These are phyloP conservation scores for Talaromyces sp. DNA, from an alignment of 2,329 filamentous ascomycete species.

Conservation along the genomic window DNA sequence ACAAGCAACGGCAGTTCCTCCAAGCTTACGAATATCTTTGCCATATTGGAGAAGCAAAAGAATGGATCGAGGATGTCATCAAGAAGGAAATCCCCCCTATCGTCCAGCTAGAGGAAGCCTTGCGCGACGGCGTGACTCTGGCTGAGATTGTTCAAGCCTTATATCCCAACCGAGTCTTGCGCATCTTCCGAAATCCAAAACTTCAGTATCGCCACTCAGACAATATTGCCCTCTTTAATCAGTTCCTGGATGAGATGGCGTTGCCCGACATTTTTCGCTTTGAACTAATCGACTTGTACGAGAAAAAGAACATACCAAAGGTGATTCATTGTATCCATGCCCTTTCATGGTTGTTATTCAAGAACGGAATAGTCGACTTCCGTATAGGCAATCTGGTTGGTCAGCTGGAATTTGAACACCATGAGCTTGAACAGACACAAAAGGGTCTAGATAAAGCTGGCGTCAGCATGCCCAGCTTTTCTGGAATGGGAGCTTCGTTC, in stretches of 20 bases:
- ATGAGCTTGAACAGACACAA: slow-evolving; percentile 94
- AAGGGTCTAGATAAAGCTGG: slow-evolving; percentile 95
- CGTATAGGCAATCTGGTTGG: slow-evolving; percentile 94
- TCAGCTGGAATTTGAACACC: slow-evolving; percentile 93
- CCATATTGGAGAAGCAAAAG: slow-evolving; percentile 96
- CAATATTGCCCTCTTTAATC: slow-evolving; percentile 95
- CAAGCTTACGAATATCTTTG: slow-evolving; percentile 98
- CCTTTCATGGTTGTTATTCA: slow-evolving; percentile 91
- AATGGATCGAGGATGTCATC: slow-evolving; percentile 95
- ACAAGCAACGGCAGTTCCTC: slow-evolving; percentile 92
- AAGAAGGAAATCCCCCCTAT: slow-evolving; percentile 82
- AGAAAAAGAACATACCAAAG: slow-evolving; percentile 99
- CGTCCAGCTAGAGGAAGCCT: slow-evolving; percentile 84
- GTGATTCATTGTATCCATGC: slow-evolving; percentile 99
- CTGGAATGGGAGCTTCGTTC: slow-evolving; percentile 94
- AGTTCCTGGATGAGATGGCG: slow-evolving; percentile 84
- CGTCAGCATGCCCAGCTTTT: slow-evolving; percentile 94
- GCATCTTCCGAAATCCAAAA: slow-evolving; percentile 79
- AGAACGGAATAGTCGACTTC: slow-evolving; percentile 91
- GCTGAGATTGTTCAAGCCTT: slow-evolving; percentile 90
- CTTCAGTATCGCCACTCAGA: slow-evolving; percentile 94
- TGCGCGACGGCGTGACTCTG: slow-evolving; percentile 87
- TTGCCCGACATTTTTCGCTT: slow-evolving; percentile 94
- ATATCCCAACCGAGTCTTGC: slow-evolving; percentile 66
- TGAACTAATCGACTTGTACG: slow-evolving; percentile 94